These are phyloP conservation scores for Cruciata laevipes DNA, from an alignment of 257 asterid genomes.

Conservation along the genomic window DNA sequence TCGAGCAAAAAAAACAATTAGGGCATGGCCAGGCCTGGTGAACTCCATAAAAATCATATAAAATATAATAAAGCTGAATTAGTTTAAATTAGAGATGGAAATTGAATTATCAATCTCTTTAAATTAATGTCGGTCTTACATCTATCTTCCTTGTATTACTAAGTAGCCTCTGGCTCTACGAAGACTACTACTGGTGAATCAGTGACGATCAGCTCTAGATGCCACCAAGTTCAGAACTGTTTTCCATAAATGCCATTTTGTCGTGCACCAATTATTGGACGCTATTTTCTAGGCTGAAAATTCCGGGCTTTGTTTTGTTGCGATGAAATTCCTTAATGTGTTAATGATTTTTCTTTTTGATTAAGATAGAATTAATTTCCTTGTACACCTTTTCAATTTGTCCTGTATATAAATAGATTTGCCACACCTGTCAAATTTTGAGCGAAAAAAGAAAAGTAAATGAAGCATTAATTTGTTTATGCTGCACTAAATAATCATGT, in stretches of 20 bases:
- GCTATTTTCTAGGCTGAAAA: not conserved
- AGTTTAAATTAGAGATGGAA: too few relatives aligned
- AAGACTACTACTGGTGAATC: not conserved
- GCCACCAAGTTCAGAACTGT: not conserved
- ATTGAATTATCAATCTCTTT: too few relatives aligned
- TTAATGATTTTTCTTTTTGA: too few relatives aligned
- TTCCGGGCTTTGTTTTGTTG: conserved; percentile 6
- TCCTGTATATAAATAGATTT: not conserved
- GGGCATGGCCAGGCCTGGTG: too few relatives aligned
- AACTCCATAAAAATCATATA: too few relatives aligned
- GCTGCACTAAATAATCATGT: too few relatives aligned
- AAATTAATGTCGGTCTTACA: too few relatives aligned
- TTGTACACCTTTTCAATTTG: not conserved
- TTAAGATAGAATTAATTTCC: too few relatives aligned
- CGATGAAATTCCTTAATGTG: not conserved
- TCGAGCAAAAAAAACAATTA: too few relatives aligned
- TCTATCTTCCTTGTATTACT: not conserved
- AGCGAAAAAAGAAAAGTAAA: not conserved
- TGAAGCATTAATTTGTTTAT: too few relatives aligned
- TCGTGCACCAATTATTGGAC: not conserved
- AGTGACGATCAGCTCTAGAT: not conserved
- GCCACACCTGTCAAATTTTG: not conserved
- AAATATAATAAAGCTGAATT: too few relatives aligned
- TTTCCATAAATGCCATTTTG: not conserved
- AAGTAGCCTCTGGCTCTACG: not conserved